Evolutionary conservation across 495 filamentous ascomycete genomes (phyloP).

Genomic region (Podospora sp.): DNA sequence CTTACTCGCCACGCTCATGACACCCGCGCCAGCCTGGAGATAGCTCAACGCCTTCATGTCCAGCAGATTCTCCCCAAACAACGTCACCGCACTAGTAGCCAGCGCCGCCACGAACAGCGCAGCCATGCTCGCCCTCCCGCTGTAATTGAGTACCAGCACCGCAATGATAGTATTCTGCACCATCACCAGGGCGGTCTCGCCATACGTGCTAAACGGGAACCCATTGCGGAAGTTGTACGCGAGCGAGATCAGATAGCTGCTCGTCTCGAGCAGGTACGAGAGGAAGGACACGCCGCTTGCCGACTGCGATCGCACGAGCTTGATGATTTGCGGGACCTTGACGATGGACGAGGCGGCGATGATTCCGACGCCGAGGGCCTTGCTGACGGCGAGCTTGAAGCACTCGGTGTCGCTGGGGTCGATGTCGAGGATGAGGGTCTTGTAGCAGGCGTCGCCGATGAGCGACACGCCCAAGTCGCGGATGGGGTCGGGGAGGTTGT

Average conservation of each 20-base stretch:
- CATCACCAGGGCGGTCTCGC: slow-evolving; percentile 88
- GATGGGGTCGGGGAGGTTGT: slow-evolving; percentile 77
- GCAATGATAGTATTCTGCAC: slow-evolving; percentile 89
- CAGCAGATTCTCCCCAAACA: slow-evolving; percentile 70
- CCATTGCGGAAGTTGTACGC: slow-evolving; percentile 87
- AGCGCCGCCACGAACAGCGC: slow-evolving; percentile 77
- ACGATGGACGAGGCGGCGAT: slow-evolving; percentile 84
- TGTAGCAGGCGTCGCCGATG: slow-evolving; percentile 83
- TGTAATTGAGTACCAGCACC: slow-evolving; percentile 78
- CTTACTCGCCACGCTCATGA: slow-evolving; percentile 83
- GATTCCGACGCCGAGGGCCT: slow-evolving; percentile 89
- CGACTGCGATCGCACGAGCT: slow-evolving; percentile 77
- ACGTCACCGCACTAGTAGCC: slow-evolving; percentile 63
- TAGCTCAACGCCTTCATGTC: slow-evolving; percentile 69
- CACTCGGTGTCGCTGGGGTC: slow-evolving; percentile 73
- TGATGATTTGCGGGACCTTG: slow-evolving; percentile 94
- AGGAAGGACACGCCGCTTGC: slow-evolving; percentile 84
- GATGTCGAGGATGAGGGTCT: slow-evolving; percentile 75
- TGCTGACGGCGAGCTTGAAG: slow-evolving; percentile 84
- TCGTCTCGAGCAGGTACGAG: slow-evolving; percentile 87
- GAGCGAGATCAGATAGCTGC: slow-evolving; percentile 78
- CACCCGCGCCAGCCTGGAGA: slow-evolving; percentile 83
- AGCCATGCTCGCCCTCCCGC: slow-evolving; percentile 60
- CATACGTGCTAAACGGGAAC: slow-evolving; percentile 94
- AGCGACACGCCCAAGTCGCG: slow-evolving; percentile 73